A percentile compares a stretch with the other conserved stretches of the same genome.
Evolutionary conservation across 352 stramenopile species (phyloP).

Genomic region (Pythium coloratum): DNA sequence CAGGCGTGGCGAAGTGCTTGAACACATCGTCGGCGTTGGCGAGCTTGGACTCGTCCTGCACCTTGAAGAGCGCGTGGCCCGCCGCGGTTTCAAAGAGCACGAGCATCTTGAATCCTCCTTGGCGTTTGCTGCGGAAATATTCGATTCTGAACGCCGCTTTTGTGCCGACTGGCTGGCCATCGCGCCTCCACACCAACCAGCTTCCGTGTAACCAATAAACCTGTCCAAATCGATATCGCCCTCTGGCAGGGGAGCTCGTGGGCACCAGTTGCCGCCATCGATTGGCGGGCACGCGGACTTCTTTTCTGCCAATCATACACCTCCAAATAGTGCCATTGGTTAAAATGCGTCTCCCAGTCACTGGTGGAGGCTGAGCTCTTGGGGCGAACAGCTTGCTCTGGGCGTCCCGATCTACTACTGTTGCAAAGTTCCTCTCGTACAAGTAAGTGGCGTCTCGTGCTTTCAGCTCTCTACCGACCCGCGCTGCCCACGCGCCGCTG

Average conservation of each 20-base stretch:
- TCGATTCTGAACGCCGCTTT: constrained; percentile 25
- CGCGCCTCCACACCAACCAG: constrained; percentile 23
- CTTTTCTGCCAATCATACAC: constrained; percentile 16
- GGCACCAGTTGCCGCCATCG: constrained; percentile 12
- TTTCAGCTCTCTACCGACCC: constrained; percentile 16
- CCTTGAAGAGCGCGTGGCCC: constrained; percentile 99
- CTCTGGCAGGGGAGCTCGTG: constrained; percentile 1
- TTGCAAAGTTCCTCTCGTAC: constrained; percentile 87
- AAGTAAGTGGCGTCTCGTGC: constrained; percentile 65
- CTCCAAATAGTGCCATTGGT: constrained; percentile 15
- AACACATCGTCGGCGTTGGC: constrained; percentile 89
- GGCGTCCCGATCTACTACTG: constrained; percentile 31
- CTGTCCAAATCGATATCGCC: constrained; percentile 15
- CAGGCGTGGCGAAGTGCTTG: constrained; percentile 90
- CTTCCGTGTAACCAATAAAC: constrained; percentile 13
- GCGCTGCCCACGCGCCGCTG: constrained; percentile 9
- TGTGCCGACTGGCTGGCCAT: constrained; percentile 23
- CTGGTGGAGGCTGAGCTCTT: constrained; percentile 19
- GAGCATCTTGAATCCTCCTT: constrained; percentile 86
- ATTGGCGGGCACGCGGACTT: constrained; percentile 16
- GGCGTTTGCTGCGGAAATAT: constrained; percentile 9
- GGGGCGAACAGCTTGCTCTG: not conserved
- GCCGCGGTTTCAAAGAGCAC: constrained; percentile 99
- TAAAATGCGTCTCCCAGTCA: constrained; percentile 16
- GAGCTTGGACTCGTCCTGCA: constrained; percentile 94